phyloP scores from a whole-genome alignment of 345 rosid genomes.

The Eucalyptus shirleyi region DNA sequence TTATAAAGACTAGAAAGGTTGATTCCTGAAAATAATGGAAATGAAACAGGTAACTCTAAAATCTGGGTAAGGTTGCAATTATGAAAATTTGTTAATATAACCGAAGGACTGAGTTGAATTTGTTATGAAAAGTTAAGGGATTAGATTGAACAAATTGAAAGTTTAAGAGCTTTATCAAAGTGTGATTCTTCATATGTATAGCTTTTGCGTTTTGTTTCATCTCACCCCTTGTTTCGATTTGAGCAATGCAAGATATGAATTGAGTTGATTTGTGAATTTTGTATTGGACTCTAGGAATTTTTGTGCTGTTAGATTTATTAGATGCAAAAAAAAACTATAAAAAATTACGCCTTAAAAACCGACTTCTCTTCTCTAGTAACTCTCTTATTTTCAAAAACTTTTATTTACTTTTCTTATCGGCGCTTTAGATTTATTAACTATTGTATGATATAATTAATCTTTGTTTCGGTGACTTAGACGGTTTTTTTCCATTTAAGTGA shows the following conservation, averaged over 20 bases:
- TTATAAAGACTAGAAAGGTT: background rate
- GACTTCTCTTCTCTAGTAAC: background rate
- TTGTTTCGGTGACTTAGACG: background rate
- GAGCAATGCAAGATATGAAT: background rate
- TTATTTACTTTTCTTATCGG: background rate
- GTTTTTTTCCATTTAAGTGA: background rate
- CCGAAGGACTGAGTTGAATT: background rate
- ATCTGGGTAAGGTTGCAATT: background rate
- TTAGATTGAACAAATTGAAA: background rate
- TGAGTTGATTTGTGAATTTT: background rate
- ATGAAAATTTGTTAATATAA: background rate
- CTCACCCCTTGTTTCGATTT: background rate
- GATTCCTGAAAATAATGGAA: too few relatives aligned
- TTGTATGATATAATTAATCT: background rate
- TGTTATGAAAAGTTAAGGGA: background rate
- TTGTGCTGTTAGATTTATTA: background rate
- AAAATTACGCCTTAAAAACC: background rate
- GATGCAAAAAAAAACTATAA: constrained; percentile 3
- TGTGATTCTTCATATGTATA: background rate
- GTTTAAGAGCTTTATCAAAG: too few relatives aligned
- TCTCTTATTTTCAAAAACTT: background rate
- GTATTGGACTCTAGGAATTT: background rate
- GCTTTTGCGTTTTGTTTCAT: background rate
- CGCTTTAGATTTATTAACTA: background rate
- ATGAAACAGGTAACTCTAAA: background rate